Percentiles rank a stretch among this genome's conserved stretches.
phyloP scores from a whole-genome alignment of 805 yeast genomes.

The Pichia nakasei region DNA sequence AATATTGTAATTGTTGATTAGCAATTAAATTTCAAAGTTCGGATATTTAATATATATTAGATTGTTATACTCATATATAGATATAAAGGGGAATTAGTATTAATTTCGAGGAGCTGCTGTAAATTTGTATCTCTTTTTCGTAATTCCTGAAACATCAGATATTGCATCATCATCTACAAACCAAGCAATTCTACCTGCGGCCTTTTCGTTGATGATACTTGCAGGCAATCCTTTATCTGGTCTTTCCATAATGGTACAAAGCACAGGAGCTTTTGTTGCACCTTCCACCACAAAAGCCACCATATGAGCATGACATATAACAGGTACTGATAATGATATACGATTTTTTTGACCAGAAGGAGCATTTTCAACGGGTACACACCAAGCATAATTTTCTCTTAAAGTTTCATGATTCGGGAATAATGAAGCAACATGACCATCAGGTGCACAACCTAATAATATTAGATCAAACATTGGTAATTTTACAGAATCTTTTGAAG shows the following conservation, averaged over 20 bases:
- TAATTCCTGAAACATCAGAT: slow-evolving; percentile 59
- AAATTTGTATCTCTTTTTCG: slow-evolving; percentile 63
- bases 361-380: slow-evolving; percentile 83
- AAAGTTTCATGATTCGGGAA: slow-evolving; percentile 88
- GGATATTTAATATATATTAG: no score
- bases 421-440: slow-evolving; percentile 94
- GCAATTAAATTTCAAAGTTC: no score
- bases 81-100: no score
- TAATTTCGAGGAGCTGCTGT: slow-evolving; percentile 5
- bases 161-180: slow-evolving; percentile 93
- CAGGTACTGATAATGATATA: slow-evolving; percentile 88
- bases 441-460: slow-evolving; percentile 95
- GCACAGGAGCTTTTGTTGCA: slow-evolving; percentile 85
- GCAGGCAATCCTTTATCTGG: slow-evolving; percentile 96
- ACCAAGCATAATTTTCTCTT: slow-evolving; percentile 91
- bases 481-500: slow-evolving; percentile 92
- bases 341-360: slow-evolving; percentile 83
- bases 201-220: slow-evolving; percentile 86
- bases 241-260: slow-evolving; percentile 87
- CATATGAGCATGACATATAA: slow-evolving; percentile 85
- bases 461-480: slow-evolving; percentile 90
- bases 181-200: slow-evolving; percentile 97
- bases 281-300: slow-evolving; percentile 97
- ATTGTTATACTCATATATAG: no score
- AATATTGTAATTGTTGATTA: no score